phyloP scores from a whole-genome alignment of 192 early-diverging fungal genomes.

The Backusella sp. region DNA sequence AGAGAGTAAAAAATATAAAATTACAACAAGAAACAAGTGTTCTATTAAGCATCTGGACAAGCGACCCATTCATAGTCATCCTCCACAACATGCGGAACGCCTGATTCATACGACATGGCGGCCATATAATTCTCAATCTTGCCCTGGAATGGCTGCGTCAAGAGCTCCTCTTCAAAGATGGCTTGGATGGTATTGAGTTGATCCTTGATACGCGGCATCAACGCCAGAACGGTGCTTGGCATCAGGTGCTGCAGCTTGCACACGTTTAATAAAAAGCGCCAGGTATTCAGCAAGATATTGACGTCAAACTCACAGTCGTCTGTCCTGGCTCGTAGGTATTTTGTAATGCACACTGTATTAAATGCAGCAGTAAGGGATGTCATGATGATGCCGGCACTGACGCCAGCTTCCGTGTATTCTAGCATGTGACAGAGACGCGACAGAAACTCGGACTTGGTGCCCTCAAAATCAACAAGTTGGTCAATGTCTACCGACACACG shows the following conservation, averaged over 20 bases:
- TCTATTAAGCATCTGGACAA: conserved; percentile 1
- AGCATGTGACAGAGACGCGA: not conserved
- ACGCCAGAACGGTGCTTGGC: not conserved
- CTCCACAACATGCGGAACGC: not conserved
- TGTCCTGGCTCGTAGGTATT: not conserved
- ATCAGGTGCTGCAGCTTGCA: not conserved
- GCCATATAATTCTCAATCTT: conserved; percentile 1
- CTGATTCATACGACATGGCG: not conserved
- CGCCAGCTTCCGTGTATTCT: not conserved
- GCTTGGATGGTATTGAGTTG: not conserved
- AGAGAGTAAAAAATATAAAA: not conserved
- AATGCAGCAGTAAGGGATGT: not conserved
- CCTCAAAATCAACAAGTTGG: not conserved
- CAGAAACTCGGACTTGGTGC: conserved; percentile 5
- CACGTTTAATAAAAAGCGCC: not conserved
- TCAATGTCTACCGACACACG: not conserved
- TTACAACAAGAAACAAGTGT: not conserved
- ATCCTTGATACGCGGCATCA: conserved; percentile 1
- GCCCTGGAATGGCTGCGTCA: not conserved
- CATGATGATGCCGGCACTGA: not conserved
- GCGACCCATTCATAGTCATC: conserved; percentile 9
- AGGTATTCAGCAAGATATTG: not conserved
- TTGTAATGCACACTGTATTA: conserved; percentile 2
- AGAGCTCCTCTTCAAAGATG: not conserved
- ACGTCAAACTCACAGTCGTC: conserved; percentile 4